Conservation (phyloP, 805 yeast genomes). For the Candida patagonica region DNA sequence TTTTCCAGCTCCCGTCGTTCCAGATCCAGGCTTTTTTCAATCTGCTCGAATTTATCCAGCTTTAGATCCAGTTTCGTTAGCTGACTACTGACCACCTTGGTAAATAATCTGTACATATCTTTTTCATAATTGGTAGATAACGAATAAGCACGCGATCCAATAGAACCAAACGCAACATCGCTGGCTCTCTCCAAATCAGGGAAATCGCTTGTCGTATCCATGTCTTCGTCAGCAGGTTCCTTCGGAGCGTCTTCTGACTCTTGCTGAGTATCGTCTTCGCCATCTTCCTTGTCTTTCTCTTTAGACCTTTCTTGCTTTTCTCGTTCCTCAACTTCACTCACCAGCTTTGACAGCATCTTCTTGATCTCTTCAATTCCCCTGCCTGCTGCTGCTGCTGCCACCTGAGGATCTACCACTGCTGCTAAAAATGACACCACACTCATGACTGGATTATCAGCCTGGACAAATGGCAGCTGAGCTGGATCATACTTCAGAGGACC, state of each 20-base stretch:
- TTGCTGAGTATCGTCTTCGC: conserved; percentile 10
- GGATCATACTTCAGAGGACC: conserved; percentile 78
- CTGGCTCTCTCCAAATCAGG: conserved; percentile 3
- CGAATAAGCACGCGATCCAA: conserved; percentile 71
- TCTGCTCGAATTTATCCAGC: conserved; percentile 49
- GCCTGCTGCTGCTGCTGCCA: conserved; percentile 71
- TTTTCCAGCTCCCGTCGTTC: conserved; percentile 35
- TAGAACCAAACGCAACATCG: conserved; percentile 55
- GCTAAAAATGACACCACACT: conserved; percentile 86
- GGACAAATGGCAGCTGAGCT: conserved; percentile 65
- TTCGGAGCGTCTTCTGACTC: not conserved
- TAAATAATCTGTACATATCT: conserved; percentile 48
- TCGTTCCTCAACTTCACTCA: conserved; percentile 3
- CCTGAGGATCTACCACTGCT: conserved; percentile 74
- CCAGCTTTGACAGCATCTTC: conserved; percentile 3
- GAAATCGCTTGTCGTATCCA: not conserved
- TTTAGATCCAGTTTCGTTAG: conserved; percentile 67
- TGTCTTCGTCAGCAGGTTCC: not conserved
- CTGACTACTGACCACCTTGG: conserved; percentile 59
- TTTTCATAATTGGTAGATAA: conserved; percentile 76
- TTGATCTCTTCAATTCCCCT: conserved; percentile 45
- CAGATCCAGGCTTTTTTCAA: conserved; percentile 48
- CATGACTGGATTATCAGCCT: conserved; percentile 87
- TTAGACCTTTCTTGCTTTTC: conserved; percentile 4
- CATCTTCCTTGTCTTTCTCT: conserved; percentile 7